Evolutionary conservation across 371 early-diverging fungal genomes (phyloP), one percentile per base, ranked within the genome.

Genomic region (Mucor lusitanicus): DNA sequence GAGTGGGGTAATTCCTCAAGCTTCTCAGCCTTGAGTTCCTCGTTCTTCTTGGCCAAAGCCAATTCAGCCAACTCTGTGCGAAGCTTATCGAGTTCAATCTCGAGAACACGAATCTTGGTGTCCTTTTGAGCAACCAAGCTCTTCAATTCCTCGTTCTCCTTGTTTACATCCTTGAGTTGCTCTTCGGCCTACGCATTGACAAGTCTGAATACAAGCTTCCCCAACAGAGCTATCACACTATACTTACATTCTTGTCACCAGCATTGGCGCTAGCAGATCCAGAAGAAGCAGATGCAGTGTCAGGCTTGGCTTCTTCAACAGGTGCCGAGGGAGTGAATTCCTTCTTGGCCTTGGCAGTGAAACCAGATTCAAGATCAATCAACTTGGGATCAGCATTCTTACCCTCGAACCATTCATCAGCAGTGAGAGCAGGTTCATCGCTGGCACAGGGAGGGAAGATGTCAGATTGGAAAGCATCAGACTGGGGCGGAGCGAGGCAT

Each of bases 391-490:
- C 82, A 6, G 91, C 89, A 48, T 88, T 83, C 73, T 96, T 90
- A 35, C 98, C 98, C 13, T 73, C 80, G 73, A 98, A 96, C 85
- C 88, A 99, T 69, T 95, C 95, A 61, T 92, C 95, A 5, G 95
- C 92, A 27, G 95, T 87, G 64, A 98, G 74, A 3, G 98, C 84
- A 7, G 99, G 89, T 59, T 92, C 89, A 56, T 92, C 94, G 32
- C 95, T 87, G 32, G 85, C 65, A 23, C 93, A 90, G 37, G 92
- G 92, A 54, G 99, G 99, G 88, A 90, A 99, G 39, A 99, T 83
- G 71, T 99, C 99, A 28, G 91, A 72, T 79, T 97, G 98, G 93
- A 99, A 99, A n/a, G 92, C 86, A 77, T 98, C 98, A 39, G 95
- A 87, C 94, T 96, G 81, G 21, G 19, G 6, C 48, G 19, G 21